Evolutionary conservation across 257 asterid species (phyloP), one percentile per base, ranked within the genome.

Genomic region (Przewalskia tangutica): DNA sequence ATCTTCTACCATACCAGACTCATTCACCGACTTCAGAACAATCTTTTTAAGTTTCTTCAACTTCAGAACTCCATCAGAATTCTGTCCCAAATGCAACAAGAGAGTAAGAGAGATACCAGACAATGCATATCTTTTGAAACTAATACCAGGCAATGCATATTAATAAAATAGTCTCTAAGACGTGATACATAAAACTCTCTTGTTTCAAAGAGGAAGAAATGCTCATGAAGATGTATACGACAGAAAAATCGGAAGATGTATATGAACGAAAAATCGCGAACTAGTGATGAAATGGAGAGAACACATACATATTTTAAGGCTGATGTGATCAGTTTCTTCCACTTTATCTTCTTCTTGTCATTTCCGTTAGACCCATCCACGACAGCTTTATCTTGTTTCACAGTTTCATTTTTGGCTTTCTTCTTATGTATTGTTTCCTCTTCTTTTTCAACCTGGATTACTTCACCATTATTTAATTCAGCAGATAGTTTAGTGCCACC

Each of bases 271-370:
- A 53, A n/a, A 14, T 3, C 27, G 54, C 48, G 17, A 76, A 62
- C 23, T 38, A n/a, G 13, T 23, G 50, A 59, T 48, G 36, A 54
- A 51, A 58, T 50, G 46, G 17, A 13, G 48, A 68, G 58, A 32
- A 77, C 17, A 88, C 95, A 5, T 90, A 95, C 99, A 55, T 97
- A 91, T 90, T 89, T 89, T 83, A 95, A 77, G 78, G 92, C 91
- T 59, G 94, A 88, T 75, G 92, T 84, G 75, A 96, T 94, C 81
- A 96, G 90, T 87, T 92, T 94, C 89, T 94, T 96, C 99, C 98
- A 94, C 87, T 93, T 89, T 67, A 92, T 91, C 81, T 87, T 84
- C 89, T 86, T 89, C 84, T 77, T 82, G 64, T 53, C 66, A 59
- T 89, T 90, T 68, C 82, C 82, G 18, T 65, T 66, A 20, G 82